Conservation (phyloP, 495 filamentous ascomycete genomes). For the Oleoguttula mirabilis region DNA sequence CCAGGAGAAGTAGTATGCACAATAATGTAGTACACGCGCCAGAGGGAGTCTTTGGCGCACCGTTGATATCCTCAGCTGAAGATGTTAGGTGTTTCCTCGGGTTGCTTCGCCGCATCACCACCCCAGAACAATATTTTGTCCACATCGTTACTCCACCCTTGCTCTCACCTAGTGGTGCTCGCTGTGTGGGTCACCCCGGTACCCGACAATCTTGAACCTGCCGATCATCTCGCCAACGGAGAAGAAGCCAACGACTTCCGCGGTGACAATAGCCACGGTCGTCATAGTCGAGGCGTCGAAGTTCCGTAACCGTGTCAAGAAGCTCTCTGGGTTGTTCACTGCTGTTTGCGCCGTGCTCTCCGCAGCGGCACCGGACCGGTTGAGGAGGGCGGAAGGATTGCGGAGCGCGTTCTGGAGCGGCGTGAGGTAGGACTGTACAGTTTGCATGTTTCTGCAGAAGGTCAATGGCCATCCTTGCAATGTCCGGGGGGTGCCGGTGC, state of each 20-base stretch:
- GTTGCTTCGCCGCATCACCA: too few relatives aligned
- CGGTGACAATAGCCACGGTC: constrained; percentile 59
- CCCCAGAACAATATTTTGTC: too few relatives aligned
- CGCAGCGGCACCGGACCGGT: constrained; percentile 22
- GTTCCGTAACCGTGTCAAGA: constrained; percentile 56
- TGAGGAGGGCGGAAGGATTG: constrained; percentile 45
- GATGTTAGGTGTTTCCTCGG: too few relatives aligned
- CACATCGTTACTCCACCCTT: not conserved
- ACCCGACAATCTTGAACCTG: constrained; percentile 84
- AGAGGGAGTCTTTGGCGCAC: too few relatives aligned
- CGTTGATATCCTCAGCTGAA: too few relatives aligned
- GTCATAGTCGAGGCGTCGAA: constrained; percentile 55
- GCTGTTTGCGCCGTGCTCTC: constrained; percentile 26
- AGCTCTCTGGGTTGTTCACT: constrained; percentile 33
- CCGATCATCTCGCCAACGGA: constrained; percentile 95
- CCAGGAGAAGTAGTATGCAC: too few relatives aligned
- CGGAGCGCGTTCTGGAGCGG: constrained; percentile 52
- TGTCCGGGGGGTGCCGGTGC: too few relatives aligned
- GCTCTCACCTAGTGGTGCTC: constrained; percentile 18
- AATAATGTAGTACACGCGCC: too few relatives aligned
- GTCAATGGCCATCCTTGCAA: not conserved
- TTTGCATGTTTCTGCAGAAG: constrained; percentile 38
- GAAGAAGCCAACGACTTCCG: constrained; percentile 93
- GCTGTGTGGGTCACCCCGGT: constrained; percentile 31
- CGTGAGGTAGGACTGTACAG: constrained; percentile 81